Base-by-base conservation (phyloP, 257 asterid genomes). In the Jacaranda mimosifolia region DNA sequence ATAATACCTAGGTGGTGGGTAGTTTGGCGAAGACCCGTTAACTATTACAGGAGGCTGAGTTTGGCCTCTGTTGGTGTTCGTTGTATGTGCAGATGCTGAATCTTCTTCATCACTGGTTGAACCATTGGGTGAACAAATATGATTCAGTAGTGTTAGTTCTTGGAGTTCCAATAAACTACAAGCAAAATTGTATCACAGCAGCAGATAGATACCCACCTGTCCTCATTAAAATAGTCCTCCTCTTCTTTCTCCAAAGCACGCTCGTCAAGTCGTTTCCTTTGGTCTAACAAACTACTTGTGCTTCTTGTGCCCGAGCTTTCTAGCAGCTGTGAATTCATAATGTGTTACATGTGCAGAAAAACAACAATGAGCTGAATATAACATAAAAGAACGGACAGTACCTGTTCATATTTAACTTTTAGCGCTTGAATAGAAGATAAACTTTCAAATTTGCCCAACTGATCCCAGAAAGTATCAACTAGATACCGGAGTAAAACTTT, bases 191-290 rank as follows among this genome's bases (percentile, higher is more conserved):
- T 7, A 77, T 40, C 43, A 56, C 43, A 5, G 80, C n/a, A 49
- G 35, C 2, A 18, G 46, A 77, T 39, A 78, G 60, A 59, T 4
- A 75, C 85, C n/a, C 46, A 96, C 99, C 99, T 96, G 79, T 90
- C 99, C 80, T 90, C 98, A 62, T 96, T 96, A 80, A 93, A 93
- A 84, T 96, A 93, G 40, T 88, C 94, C 83, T 96, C 99, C 90
- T 96, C 99, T 69, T 96, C 99, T 83, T 92, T 96, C 85, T 93
- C 97, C 78, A 93, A 86, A 81, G 96, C 96, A 21, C 98, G 98
- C 74, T 90, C 98, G 35, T 93, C 97, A 62, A 86, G 83, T 59
- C 97, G 90, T 83, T 96, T 92, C 88, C 97, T 81, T 60, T 92
- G 86, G 63, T 91, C 97, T 53, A 87, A 76, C 81, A 81, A 81